Percentiles rank a stretch among this genome's conserved stretches.
These are phyloP conservation scores for Claviceps pusilla DNA, from an alignment of 2,329 filamentous ascomycete genomes.

Conservation along the genomic window DNA sequence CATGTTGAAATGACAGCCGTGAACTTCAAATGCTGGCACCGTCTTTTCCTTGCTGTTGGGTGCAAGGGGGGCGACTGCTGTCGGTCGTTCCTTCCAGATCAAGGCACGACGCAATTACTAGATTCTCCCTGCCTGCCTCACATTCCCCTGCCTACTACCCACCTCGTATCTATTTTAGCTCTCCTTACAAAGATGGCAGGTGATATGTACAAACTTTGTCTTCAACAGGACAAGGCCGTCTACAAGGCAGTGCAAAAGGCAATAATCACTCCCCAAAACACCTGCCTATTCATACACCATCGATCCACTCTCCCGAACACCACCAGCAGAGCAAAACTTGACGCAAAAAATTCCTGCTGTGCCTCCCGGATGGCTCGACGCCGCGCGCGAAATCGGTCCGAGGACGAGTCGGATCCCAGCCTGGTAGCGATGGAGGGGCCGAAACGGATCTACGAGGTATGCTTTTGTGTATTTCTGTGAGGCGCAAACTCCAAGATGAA, in stretches of 20 bases:
- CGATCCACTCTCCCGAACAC: not conserved
- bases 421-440: constrained; percentile 13
- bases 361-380: constrained; percentile 6
- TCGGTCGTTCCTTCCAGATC: not conserved
- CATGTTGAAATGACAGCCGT: too few relatives aligned
- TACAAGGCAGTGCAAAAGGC: not conserved
- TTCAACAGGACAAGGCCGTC: not conserved
- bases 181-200: not conserved
- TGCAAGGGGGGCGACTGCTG: not conserved
- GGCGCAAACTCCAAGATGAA: too few relatives aligned
- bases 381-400: constrained; percentile 7
- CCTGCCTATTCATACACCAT: not conserved
- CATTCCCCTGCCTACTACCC: too few relatives aligned
- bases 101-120: not conserved
- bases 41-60: not conserved
- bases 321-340: not conserved
- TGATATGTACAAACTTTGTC: not conserved
- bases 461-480: not conserved
- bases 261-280: not conserved
- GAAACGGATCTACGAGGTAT: constrained; percentile 14
- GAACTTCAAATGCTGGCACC: too few relatives aligned
- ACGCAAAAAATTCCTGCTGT: not conserved
- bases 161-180: not conserved
- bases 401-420: constrained; percentile 11
- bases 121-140: too few relatives aligned